These are phyloP conservation scores for Pelargonium citronellum DNA, from an alignment of 441 rosid genomes.

Conservation along the genomic window DNA sequence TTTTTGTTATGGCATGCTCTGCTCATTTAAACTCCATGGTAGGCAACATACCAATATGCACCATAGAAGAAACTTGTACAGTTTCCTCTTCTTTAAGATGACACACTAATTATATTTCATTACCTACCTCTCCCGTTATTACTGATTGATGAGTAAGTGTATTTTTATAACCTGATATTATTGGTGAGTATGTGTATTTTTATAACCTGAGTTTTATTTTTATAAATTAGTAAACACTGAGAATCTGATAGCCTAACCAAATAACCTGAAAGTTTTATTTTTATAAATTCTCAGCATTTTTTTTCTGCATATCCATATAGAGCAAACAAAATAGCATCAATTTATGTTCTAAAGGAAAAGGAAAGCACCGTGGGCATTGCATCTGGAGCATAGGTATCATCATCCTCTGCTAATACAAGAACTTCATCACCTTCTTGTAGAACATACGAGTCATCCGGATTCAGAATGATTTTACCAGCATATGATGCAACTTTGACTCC, in stretches of 20 bases:
- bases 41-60: slow-evolving; percentile 29
- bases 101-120: slow-evolving; percentile 2
- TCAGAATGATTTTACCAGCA: slow-evolving; percentile 62
- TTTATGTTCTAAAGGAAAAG: slow-evolving; percentile 23
- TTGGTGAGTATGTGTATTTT: background rate
- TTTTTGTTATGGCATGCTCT: slow-evolving; percentile 25
- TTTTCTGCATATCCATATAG: background rate
- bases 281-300: background rate
- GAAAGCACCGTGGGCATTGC: slow-evolving; percentile 62
- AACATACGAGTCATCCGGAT: slow-evolving; percentile 58
- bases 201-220: slow-evolving; percentile 11
- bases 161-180: background rate
- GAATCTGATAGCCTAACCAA: background rate
- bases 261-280: slow-evolving; percentile 13
- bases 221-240: background rate
- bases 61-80: slow-evolving; percentile 10
- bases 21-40: slow-evolving; percentile 29
- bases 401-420: slow-evolving; percentile 81
- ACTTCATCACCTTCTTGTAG: slow-evolving; percentile 72
- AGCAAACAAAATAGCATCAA: slow-evolving; percentile 9
- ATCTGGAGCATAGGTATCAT: slow-evolving; percentile 58
- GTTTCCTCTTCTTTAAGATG: slow-evolving; percentile 12
- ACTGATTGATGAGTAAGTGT: background rate
- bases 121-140: slow-evolving; percentile 7
- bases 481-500: slow-evolving; percentile 69